Evolutionary conservation across 2,329 filamentous ascomycete species (phyloP).

Genomic region (Claviceps capensis): DNA sequence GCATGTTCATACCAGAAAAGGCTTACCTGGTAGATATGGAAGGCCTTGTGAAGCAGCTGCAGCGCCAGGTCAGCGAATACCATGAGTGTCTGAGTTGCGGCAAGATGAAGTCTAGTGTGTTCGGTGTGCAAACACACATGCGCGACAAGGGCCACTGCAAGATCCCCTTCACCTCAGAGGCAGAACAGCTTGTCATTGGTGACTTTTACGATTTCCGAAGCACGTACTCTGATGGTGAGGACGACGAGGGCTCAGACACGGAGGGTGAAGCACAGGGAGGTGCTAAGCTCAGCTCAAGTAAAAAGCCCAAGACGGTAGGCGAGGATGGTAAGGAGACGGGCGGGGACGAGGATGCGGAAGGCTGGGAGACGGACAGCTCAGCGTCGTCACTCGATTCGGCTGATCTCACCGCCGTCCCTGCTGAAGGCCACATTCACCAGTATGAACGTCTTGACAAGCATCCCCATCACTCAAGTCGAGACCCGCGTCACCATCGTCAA

Average conservation of each 20-base stretch:
- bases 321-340: slow-evolving; percentile 35
- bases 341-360: slow-evolving; percentile 51
- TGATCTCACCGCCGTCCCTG: slow-evolving; percentile 66
- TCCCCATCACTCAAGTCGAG: slow-evolving; percentile 59
- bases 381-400: slow-evolving; percentile 80
- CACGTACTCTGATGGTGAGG: slow-evolving; percentile 77
- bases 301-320: slow-evolving; percentile 36
- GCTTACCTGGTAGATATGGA: slow-evolving; percentile 71
- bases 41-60: slow-evolving; percentile 65
- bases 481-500: slow-evolving; percentile 59
- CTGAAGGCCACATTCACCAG: slow-evolving; percentile 56
- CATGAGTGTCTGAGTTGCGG: slow-evolving; percentile 83
- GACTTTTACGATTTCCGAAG: slow-evolving; percentile 95
- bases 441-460: slow-evolving; percentile 61
- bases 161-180: slow-evolving; percentile 80
- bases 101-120: slow-evolving; percentile 63
- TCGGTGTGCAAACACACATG: slow-evolving; percentile 91
- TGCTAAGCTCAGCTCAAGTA: slow-evolving; percentile 55
- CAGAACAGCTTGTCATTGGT: slow-evolving; percentile 85
- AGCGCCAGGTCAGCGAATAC: slow-evolving; percentile 64
- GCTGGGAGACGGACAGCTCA: slow-evolving; percentile 91
- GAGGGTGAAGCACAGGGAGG: slow-evolving; percentile 37
- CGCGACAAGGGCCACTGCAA: slow-evolving; percentile 93
- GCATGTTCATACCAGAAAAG: slow-evolving; percentile 91
- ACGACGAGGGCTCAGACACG: slow-evolving; percentile 38